A percentile compares a stretch with the other conserved stretches of the same genome.
Evolutionary conservation across 2,329 filamentous ascomycete species (phyloP).

Genomic region (Aaosphaeria pasadenensis): DNA sequence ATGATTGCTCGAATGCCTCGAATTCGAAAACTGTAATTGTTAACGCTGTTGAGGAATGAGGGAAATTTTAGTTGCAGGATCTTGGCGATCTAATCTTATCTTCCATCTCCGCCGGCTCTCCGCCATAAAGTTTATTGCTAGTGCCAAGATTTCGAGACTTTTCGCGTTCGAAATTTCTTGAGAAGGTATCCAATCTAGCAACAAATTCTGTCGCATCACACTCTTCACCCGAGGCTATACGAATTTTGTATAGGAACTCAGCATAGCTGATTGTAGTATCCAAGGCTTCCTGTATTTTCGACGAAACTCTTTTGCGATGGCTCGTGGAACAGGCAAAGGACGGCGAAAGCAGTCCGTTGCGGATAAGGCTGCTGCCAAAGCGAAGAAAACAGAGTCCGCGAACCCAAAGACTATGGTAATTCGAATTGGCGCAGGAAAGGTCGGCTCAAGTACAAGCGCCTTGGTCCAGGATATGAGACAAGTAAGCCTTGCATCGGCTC

Average conservation of each 20-base stretch:
- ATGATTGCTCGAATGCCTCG: no score
- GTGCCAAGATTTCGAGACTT: no score
- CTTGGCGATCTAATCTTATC: no score
- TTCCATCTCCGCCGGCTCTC: no score
- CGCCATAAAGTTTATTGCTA: no score
- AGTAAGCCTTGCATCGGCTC: background rate
- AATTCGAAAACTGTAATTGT: no score
- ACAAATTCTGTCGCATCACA: no score
- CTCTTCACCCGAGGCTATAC: background rate
- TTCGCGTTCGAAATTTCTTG: no score
- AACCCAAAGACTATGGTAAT: constrained; percentile 98
- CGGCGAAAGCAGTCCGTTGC: constrained; percentile 32
- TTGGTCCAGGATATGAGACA: constrained; percentile 84
- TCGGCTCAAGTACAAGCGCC: constrained; percentile 87
- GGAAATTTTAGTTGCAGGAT: no score
- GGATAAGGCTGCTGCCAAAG: constrained; percentile 46
- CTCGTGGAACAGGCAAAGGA: constrained; percentile 22
- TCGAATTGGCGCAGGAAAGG: constrained; percentile 89
- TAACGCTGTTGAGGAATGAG: no score
- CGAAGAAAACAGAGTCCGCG: constrained; percentile 54
- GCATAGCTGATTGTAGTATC: background rate
- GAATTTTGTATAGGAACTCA: constrained; percentile 17
- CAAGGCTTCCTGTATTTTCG: background rate
- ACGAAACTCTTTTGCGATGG: constrained; percentile 15
- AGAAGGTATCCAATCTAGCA: no score